Evolutionary conservation across 1,139 yeast genomes (phyloP), one percentile per base, ranked within the genome.

Genomic region (Ashbya aceris): DNA sequence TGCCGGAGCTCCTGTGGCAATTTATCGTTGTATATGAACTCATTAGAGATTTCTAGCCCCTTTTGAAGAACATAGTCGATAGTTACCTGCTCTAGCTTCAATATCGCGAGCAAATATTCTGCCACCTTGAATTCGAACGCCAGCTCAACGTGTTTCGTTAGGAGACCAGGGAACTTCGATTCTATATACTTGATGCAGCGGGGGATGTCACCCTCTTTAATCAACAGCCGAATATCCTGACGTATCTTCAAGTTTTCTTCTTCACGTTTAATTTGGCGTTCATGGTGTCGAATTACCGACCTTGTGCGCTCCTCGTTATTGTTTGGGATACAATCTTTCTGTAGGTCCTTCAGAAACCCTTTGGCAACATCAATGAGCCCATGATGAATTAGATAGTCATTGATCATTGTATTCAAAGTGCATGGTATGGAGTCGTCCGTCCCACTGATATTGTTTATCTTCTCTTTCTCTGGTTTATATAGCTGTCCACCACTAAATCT

Each of bases 361-460:
- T 71, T 71, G 8, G 81, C 77, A 0, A 87, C 77, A 38, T 80
- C 80, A 42, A 75, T 68, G 54, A 76, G 79, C 0, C 96, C 96
- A 51, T 79, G 77, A 52, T 83, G 83, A 30, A 76, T 71, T 43
- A 87, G 73, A 59, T 85, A 86, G 5, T 80, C 79, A 44, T 76
- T 69, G 3, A 87, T 78, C 49, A 85, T 66, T 17, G 70, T 63
- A 53, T 80, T 77, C 40, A 79, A 62, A 33, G 75, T 57, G 4
- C 61, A 56, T n/a, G 67, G 62, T 20, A 68, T 53, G 5, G 62
- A 56, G 31, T 67, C 71, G 38, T 58, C 60, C 32, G 63, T 60
- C 20, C 55, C 47, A 17, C 49, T 50, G 10, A 57, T 43, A 17
- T 49, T 50, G 40, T 60, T 57, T 8, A 57, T 44, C 30, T 54